A percentile compares a stretch with the other conserved stretches of the same genome.
phyloP scores from a whole-genome alignment of 1,139 yeast genomes.

The Yamadazyma diospyri region DNA sequence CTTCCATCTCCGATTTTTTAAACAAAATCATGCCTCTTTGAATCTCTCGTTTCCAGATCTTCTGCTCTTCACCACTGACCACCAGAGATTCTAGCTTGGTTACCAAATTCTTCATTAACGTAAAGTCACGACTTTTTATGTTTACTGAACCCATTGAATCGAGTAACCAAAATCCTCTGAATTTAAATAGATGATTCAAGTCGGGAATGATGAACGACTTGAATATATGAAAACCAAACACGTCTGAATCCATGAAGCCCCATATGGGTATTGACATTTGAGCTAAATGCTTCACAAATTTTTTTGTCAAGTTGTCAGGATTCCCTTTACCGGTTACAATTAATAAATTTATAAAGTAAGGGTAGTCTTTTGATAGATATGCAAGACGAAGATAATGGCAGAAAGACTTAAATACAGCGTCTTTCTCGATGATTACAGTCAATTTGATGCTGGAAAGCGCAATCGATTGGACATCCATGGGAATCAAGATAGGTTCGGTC shows the following conservation, averaged over 20 bases:
- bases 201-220: conserved; percentile 23
- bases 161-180: conserved; percentile 30
- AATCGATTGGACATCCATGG: conserved; percentile 12
- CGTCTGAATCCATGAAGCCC: conserved; percentile 54
- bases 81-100: too few relatives aligned
- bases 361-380: too few relatives aligned
- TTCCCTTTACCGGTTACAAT: conserved; percentile 63
- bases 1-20: conserved; percentile 60
- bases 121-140: conserved; percentile 32
- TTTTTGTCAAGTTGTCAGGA: conserved; percentile 41
- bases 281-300: conserved; percentile 19
- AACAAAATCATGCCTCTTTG: conserved; percentile 52
- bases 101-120: conserved; percentile 21
- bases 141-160: conserved; percentile 40
- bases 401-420: conserved; percentile 44
- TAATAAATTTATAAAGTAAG: not conserved
- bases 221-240: conserved; percentile 64
- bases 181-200: conserved; percentile 9
- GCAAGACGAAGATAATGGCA: too few relatives aligned
- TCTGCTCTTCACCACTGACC: not conserved
- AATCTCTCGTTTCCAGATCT: conserved; percentile 38
- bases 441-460: conserved; percentile 2
- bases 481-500: conserved; percentile 25
- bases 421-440: conserved; percentile 65
- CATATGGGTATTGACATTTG: conserved; percentile 29